Percentiles rank a stretch among this genome's conserved stretches.
Evolutionary conservation across 805 yeast species (phyloP).

Genomic region (Lipomyces mesembrius): DNA sequence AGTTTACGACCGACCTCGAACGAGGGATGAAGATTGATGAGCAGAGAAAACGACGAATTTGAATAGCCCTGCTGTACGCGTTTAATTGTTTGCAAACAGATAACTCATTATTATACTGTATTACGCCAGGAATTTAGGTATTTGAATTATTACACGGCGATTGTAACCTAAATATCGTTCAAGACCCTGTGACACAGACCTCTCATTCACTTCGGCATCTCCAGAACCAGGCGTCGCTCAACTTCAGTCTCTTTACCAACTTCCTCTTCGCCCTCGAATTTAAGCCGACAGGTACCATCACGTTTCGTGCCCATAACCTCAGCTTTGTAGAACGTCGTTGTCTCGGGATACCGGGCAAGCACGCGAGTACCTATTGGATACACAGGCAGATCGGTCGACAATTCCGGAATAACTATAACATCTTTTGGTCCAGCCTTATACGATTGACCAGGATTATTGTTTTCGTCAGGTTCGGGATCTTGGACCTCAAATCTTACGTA

Average conservation of each 20-base stretch:
- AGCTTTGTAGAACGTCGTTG: constrained; percentile 96
- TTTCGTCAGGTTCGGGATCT: constrained; percentile 97
- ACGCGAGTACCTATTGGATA: constrained; percentile 82
- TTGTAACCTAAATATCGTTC: neutral
- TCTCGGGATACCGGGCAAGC: constrained; percentile 93
- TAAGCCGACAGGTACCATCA: constrained; percentile 75
- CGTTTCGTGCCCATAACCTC: constrained; percentile 78
- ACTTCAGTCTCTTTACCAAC: constrained; percentile 95
- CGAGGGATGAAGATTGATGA: constrained; percentile 19
- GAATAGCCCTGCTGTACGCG: neutral
- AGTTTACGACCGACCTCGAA: constrained; percentile 21
- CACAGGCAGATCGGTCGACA: constrained; percentile 50
- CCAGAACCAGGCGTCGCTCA: constrained; percentile 77
- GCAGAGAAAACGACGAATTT: constrained; percentile 3
- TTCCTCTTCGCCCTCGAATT: constrained; percentile 97
- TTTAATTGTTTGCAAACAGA: neutral
- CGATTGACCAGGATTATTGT: constrained; percentile 82
- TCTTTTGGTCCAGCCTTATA: constrained; percentile 86
- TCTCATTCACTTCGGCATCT: constrained; percentile 49
- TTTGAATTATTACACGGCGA: neutral
- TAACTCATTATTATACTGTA: neutral
- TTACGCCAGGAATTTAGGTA: neutral
- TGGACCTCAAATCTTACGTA: constrained; percentile 73
- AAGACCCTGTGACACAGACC: neutral
- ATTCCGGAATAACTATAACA: constrained; percentile 69